Evolutionary conservation across 148 eudicot species (phyloP).

Genomic region (Oxyria digyna): DNA sequence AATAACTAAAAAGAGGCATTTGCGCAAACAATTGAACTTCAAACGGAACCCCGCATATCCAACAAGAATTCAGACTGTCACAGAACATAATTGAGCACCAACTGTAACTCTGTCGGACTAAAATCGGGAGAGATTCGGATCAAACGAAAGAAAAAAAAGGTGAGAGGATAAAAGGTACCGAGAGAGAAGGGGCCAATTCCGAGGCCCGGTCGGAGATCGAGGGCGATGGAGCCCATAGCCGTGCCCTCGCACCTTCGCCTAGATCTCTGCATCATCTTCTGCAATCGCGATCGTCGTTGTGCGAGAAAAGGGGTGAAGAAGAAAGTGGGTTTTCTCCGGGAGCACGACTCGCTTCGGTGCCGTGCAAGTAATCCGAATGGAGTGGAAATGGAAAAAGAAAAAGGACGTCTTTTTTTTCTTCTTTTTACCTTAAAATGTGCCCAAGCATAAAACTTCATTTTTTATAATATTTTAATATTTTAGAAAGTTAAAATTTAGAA

Average conservation of each 20-base stretch:
- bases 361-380: not conserved
- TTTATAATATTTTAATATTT: no score
- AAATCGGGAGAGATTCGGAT: not conserved
- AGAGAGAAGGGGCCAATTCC: slow-evolving; percentile 83
- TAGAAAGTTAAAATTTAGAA: no score
- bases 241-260: slow-evolving; percentile 80
- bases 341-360: not conserved
- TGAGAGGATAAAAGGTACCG: slow-evolving; percentile 29
- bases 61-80: not conserved
- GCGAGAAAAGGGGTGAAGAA: not conserved
- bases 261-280: slow-evolving; percentile 40
- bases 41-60: not conserved
- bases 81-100: not conserved
- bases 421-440: no score
- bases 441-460: no score
- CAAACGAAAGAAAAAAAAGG: not conserved
- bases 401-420: no score
- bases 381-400: not conserved
- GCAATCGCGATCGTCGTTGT: not conserved
- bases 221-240: slow-evolving; percentile 78
- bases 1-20: not conserved
- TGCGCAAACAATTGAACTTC: not conserved
- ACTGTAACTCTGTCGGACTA: not conserved
- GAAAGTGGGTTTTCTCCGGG: not conserved
- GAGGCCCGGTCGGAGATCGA: slow-evolving; percentile 84